A percentile compares a stretch with the other conserved stretches of the same genome.
Evolutionary conservation across 2,329 filamentous ascomycete species (phyloP).

Genomic region (Aureobasidium leucospermi): DNA sequence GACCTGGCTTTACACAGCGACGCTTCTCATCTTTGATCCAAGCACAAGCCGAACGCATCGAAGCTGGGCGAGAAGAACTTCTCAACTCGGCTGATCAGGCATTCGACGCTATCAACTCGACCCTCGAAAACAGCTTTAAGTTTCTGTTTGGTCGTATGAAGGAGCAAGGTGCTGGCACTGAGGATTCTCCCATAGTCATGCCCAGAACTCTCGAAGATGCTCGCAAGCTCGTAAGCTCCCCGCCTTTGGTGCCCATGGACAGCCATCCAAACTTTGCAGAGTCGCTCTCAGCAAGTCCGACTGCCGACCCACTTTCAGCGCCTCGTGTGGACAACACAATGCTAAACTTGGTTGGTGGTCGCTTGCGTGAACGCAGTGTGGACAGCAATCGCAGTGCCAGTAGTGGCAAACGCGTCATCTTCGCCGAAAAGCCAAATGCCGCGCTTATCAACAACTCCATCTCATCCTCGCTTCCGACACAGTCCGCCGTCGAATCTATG

Average conservation of each 20-base stretch:
- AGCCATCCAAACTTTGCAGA: background rate
- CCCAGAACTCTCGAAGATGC: constrained; percentile 93
- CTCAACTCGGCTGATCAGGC: constrained; percentile 85
- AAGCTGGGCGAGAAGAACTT: constrained; percentile 59
- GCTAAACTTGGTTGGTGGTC: constrained; percentile 63
- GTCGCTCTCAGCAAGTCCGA: background rate
- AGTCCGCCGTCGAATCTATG: constrained; percentile 20
- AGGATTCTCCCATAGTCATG: constrained; percentile 42
- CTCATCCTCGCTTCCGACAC: constrained; percentile 13
- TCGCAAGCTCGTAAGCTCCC: constrained; percentile 74
- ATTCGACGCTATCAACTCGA: constrained; percentile 84
- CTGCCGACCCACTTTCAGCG: constrained; percentile 23
- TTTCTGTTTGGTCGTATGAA: constrained; percentile 85
- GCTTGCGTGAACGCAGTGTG: constrained; percentile 63
- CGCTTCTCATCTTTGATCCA: constrained; percentile 81
- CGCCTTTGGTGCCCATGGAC: constrained; percentile 35
- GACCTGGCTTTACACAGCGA: constrained; percentile 55
- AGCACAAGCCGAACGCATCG: constrained; percentile 73
- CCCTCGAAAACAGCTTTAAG: constrained; percentile 85
- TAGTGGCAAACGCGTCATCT: constrained; percentile 52
- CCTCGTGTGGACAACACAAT: constrained; percentile 53
- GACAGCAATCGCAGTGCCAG: constrained; percentile 63
- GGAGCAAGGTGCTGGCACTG: constrained; percentile 49
- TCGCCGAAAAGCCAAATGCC: constrained; percentile 23
- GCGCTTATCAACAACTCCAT: background rate